phyloP scores from a whole-genome alignment of 139 green algal species.

The Limnomonas spitsbergensis region DNA sequence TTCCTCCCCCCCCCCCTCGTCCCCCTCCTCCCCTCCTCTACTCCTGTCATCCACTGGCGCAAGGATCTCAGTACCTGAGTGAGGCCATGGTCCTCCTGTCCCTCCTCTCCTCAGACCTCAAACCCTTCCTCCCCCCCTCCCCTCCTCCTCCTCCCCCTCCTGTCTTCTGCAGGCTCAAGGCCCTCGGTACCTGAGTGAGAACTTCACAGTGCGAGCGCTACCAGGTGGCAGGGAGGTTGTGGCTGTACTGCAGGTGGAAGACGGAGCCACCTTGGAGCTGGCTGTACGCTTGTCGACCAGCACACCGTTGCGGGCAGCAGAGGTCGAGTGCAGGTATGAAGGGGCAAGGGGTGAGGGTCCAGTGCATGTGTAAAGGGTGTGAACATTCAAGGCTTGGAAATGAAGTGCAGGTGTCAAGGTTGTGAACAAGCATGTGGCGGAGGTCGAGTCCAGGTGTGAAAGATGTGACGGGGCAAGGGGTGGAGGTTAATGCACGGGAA shows the following conservation, averaged over 20 bases:
- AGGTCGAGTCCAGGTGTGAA: too few species aligned
- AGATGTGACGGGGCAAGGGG: too few species aligned
- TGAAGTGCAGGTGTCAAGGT: too few species aligned
- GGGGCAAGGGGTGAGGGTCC: not conserved
- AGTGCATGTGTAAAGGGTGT: not conserved
- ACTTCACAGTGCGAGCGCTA: conserved; percentile 63
- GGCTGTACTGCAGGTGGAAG: conserved; percentile 76
- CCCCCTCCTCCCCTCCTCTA: not conserved
- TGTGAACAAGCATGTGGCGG: too few species aligned
- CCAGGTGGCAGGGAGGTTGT: conserved; percentile 61
- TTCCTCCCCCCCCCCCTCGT: not conserved
- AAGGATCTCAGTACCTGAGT: not conserved
- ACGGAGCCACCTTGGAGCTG: conserved; percentile 81
- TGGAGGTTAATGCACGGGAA: too few species aligned
- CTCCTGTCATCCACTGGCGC: not conserved
- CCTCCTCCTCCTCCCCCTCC: not conserved
- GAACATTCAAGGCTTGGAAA: not conserved
- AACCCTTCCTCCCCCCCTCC: not conserved
- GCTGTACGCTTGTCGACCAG: conserved; percentile 72
- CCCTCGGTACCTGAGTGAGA: conserved; percentile 19
- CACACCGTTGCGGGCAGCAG: conserved; percentile 73
- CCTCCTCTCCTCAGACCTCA: not conserved
- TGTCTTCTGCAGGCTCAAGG: not conserved
- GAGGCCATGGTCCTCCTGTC: conserved; percentile 4
- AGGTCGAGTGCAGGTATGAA: conserved; percentile 67